Conservation (phyloP, 225 moss, liverwort and hornwort genomes). For the Sphagnum contortum region DNA sequence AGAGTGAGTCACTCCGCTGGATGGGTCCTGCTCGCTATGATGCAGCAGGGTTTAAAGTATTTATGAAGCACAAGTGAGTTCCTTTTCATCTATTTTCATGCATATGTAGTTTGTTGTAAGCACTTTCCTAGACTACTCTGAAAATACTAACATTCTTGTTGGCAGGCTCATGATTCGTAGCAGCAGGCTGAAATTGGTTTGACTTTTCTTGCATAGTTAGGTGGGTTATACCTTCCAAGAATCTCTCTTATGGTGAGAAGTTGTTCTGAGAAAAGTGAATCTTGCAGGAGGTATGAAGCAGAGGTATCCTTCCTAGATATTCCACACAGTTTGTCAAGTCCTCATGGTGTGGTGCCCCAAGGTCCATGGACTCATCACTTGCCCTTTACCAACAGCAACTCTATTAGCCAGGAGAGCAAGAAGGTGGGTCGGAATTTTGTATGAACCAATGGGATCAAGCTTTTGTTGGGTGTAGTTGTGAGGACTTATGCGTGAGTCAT, state of each 20-base stretch:
- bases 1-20: conserved; percentile 78
- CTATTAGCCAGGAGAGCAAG: conserved; percentile 13
- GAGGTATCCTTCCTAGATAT: conserved; percentile 84
- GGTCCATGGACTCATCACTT: conserved; percentile 32
- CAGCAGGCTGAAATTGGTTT: too few relatives aligned
- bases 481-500: too few relatives aligned
- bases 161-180: too few relatives aligned
- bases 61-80: conserved; percentile 77
- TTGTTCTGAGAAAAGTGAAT: too few relatives aligned
- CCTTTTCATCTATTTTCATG: background rate
- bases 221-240: conserved; percentile 1
- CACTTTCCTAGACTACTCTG: too few relatives aligned
- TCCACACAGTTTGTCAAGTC: conserved; percentile 25
- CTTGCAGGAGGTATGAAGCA: conserved; percentile 71
- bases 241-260: conserved; percentile 1
- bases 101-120: background rate
- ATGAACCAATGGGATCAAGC: too few relatives aligned
- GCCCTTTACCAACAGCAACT: conserved; percentile 9
- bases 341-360: conserved; percentile 25
- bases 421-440: conserved; percentile 14
- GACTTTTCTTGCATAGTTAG: background rate
- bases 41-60: conserved; percentile 69
- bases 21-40: conserved; percentile 93
- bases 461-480: too few relatives aligned
- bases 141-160: too few relatives aligned